Conservation (phyloP, 2,329 filamentous ascomycete species). For the Trichoderma pleuroti region DNA sequence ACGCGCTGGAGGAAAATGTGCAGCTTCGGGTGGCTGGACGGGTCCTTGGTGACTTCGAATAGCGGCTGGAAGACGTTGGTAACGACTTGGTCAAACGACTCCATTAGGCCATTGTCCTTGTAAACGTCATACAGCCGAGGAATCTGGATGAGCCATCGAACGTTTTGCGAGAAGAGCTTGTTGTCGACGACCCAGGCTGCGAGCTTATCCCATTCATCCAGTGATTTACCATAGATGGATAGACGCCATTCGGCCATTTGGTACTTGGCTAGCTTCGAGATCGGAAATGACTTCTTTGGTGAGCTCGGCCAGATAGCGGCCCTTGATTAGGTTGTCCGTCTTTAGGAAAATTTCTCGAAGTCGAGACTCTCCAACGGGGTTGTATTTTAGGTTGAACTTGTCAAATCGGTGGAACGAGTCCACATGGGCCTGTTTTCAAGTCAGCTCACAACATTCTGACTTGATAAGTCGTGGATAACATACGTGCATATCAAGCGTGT, state of each 20-base stretch:
- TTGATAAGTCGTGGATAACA: slow-evolving; percentile 33
- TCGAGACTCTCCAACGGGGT: slow-evolving; percentile 92
- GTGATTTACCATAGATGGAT: slow-evolving; percentile 87
- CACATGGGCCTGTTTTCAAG: slow-evolving; percentile 68
- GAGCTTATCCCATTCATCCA: slow-evolving; percentile 96
- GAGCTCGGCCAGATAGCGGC: slow-evolving; percentile 93
- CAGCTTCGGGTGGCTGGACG: slow-evolving; percentile 81
- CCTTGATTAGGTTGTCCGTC: slow-evolving; percentile 96
- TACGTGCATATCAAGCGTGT: slow-evolving; percentile 98
- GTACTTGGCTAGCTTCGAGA: slow-evolving; percentile 95
- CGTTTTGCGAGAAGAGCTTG: slow-evolving; percentile 95
- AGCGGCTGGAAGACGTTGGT: slow-evolving; percentile 89
- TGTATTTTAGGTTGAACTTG: slow-evolving; percentile 99
- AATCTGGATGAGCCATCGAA: slow-evolving; percentile 94
- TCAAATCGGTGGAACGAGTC: slow-evolving; percentile 99
- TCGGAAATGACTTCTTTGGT: slow-evolving; percentile 97
- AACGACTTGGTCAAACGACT: slow-evolving; percentile 85
- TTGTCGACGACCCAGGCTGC: slow-evolving; percentile 99
- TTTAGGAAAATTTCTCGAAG: slow-evolving; percentile 98
- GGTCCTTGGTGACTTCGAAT: slow-evolving; percentile 90
- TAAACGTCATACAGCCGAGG: slow-evolving; percentile 95
- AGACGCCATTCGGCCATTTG: slow-evolving; percentile 99
- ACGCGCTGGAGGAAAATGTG: slow-evolving; percentile 93
- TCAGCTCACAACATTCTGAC: background rate
- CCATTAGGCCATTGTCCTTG: slow-evolving; percentile 82